A percentile compares a stretch with the other conserved stretches of the same genome.
Conservation (phyloP, 192 early-diverging fungal species). For the Backusella circina region DNA sequence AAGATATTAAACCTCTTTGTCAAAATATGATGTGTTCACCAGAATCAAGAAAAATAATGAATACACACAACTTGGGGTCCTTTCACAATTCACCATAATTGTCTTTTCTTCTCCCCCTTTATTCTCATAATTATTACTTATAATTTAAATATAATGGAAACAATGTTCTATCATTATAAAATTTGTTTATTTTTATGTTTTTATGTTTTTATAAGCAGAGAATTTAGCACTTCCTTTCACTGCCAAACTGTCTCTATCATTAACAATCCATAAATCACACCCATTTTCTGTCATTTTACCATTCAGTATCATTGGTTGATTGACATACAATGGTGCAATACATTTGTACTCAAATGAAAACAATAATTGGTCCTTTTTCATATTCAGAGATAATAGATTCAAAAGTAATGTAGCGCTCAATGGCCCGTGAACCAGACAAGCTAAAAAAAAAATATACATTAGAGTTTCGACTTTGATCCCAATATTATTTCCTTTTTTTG, state of each 20-base stretch:
- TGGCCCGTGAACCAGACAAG: constrained; percentile 15
- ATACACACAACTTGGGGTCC: background rate
- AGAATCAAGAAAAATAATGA: background rate
- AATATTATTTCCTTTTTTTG: background rate
- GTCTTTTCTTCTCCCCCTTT: background rate
- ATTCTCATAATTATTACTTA: background rate
- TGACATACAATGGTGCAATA: background rate
- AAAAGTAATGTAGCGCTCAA: constrained; percentile 12
- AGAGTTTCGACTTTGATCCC: background rate
- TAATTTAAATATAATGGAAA: background rate
- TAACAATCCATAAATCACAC: constrained; percentile 12
- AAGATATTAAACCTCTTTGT: background rate
- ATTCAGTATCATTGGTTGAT: background rate
- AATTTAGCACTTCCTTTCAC: constrained; percentile 9
- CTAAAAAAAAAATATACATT: background rate
- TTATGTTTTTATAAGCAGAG: background rate
- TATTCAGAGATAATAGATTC: background rate
- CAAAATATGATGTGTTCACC: background rate
- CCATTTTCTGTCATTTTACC: background rate
- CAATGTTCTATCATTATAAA: background rate
- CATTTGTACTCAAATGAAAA: constrained; percentile 10
- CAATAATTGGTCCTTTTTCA: background rate
- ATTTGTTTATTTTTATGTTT: background rate
- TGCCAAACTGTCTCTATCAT: constrained; percentile 7
- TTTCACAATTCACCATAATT: background rate